phyloP scores from a whole-genome alignment of 768 basidiomycete genomes.

The Russula brevipes region DNA sequence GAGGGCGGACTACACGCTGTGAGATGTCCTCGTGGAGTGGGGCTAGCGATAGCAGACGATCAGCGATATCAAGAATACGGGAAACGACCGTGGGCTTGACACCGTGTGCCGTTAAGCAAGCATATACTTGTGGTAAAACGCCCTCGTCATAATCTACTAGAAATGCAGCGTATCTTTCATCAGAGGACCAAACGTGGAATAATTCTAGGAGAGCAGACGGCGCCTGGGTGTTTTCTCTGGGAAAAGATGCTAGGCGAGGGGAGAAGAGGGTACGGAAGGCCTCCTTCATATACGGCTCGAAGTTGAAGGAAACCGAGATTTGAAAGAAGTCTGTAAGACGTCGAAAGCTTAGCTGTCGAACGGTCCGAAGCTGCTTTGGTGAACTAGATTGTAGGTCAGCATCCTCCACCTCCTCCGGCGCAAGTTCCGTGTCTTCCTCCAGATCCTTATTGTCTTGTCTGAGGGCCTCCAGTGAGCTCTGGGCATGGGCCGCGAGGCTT shows the following conservation, averaged over 20 bases:
- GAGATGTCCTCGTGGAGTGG: constrained; percentile 46
- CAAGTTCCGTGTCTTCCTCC: constrained; percentile 28
- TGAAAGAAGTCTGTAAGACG: constrained; percentile 87
- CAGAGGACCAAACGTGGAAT: constrained; percentile 69
- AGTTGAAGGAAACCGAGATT: constrained; percentile 67
- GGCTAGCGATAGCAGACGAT: constrained; percentile 56
- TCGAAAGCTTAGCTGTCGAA: constrained; percentile 81
- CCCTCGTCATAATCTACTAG: constrained; percentile 65
- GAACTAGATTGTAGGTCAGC: constrained; percentile 12
- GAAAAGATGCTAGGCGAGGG: constrained; percentile 70
- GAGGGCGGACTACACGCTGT: constrained; percentile 56
- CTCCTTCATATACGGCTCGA: constrained; percentile 57
- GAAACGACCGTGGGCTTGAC: constrained; percentile 83
- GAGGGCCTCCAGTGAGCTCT: constrained; percentile 44
- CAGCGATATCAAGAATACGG: constrained; percentile 81
- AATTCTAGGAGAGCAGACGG: constrained; percentile 87
- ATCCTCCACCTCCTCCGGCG: constrained; percentile 33
- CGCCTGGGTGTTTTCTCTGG: constrained; percentile 84
- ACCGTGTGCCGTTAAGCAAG: constrained; percentile 72
- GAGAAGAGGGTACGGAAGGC: constrained; percentile 72
- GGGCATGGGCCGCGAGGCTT: constrained; percentile 60
- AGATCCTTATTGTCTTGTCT: constrained; percentile 34
- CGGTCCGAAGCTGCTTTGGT: constrained; percentile 40
- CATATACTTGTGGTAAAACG: constrained; percentile 72
- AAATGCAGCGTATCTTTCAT: constrained; percentile 51